Evolutionary conservation across 2,329 filamentous ascomycete genomes (phyloP).

Genomic region (Fusarium succisae): DNA sequence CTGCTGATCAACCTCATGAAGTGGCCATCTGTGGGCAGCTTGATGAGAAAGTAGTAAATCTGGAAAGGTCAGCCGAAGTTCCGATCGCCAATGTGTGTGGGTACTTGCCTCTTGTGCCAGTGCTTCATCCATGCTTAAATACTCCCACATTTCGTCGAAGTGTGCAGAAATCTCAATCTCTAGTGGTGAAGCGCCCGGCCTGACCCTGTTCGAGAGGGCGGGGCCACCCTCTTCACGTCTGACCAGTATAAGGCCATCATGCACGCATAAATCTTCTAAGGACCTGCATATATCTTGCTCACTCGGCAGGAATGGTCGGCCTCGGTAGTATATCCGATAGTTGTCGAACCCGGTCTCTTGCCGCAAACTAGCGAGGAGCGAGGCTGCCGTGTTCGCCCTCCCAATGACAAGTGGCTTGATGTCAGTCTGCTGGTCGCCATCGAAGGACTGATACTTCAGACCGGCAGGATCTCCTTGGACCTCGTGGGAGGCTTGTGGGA

Average conservation of each 20-base stretch:
- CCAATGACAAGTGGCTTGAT: constrained; percentile 73
- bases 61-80: constrained; percentile 42
- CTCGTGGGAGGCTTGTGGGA: constrained; percentile 60
- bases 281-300: constrained; percentile 68
- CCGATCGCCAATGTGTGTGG: neutral
- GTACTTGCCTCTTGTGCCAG: constrained; percentile 71
- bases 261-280: constrained; percentile 73
- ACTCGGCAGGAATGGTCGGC: constrained; percentile 70
- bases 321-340: constrained; percentile 77
- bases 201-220: constrained; percentile 55
- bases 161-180: constrained; percentile 84
- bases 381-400: constrained; percentile 73
- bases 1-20: constrained; percentile 68
- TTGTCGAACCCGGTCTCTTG: constrained; percentile 79
- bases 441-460: constrained; percentile 79
- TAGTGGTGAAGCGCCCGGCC: constrained; percentile 66
- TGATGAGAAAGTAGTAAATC: constrained; percentile 76
- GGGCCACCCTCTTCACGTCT: constrained; percentile 64
- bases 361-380: constrained; percentile 73
- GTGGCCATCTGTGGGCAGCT: constrained; percentile 73
- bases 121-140: constrained; percentile 77
- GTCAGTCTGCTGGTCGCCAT: constrained; percentile 66
- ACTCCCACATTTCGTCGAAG: constrained; percentile 84
- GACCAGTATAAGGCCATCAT: constrained; percentile 72
- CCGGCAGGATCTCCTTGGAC: constrained; percentile 71